phyloP scores from a whole-genome alignment of 148 eudicot genomes.

The Linanthus parryae region DNA sequence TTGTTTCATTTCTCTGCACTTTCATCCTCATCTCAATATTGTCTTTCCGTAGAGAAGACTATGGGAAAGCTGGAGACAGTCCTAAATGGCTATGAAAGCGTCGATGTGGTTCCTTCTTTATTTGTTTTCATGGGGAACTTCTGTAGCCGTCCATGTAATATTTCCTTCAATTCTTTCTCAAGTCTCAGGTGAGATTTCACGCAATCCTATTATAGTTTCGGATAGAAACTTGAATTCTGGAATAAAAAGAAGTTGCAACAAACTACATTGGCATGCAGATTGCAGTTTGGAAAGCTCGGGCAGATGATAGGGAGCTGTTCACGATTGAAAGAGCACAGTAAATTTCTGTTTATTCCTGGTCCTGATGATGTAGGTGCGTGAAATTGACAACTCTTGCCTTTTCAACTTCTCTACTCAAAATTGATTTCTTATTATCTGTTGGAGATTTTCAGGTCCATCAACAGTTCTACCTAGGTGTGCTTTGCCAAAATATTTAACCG shows the following conservation, averaged over 20 bases:
- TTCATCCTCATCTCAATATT: slow-evolving; percentile 19
- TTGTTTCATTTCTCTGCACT: background rate
- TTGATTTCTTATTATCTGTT: slow-evolving; percentile 6
- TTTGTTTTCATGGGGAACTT: slow-evolving; percentile 95
- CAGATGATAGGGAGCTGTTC: slow-evolving; percentile 67
- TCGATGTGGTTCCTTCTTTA: slow-evolving; percentile 90
- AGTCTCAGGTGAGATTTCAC: slow-evolving; percentile 62
- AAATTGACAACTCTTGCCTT: slow-evolving; percentile 1
- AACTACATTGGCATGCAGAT: slow-evolving; percentile 31
- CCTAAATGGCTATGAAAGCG: slow-evolving; percentile 71
- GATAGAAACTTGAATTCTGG: background rate
- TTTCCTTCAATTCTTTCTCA: slow-evolving; percentile 67
- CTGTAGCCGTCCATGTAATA: slow-evolving; percentile 81
- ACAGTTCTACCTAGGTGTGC: slow-evolving; percentile 84
- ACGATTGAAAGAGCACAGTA: slow-evolving; percentile 63
- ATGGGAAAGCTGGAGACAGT: slow-evolving; percentile 70
- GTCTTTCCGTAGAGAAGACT: slow-evolving; percentile 55
- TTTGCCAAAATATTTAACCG: slow-evolving; percentile 74
- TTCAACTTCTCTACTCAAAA: background rate
- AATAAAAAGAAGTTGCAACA: slow-evolving; percentile 7
- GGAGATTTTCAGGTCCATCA: slow-evolving; percentile 61
- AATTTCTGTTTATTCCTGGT: slow-evolving; percentile 85
- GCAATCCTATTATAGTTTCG: slow-evolving; percentile 1
- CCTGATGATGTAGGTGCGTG: slow-evolving; percentile 76
- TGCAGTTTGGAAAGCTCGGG: slow-evolving; percentile 83